These are phyloP conservation scores for Xylaria multiplex DNA, from an alignment of 2,329 filamentous ascomycete species.

Conservation along the genomic window DNA sequence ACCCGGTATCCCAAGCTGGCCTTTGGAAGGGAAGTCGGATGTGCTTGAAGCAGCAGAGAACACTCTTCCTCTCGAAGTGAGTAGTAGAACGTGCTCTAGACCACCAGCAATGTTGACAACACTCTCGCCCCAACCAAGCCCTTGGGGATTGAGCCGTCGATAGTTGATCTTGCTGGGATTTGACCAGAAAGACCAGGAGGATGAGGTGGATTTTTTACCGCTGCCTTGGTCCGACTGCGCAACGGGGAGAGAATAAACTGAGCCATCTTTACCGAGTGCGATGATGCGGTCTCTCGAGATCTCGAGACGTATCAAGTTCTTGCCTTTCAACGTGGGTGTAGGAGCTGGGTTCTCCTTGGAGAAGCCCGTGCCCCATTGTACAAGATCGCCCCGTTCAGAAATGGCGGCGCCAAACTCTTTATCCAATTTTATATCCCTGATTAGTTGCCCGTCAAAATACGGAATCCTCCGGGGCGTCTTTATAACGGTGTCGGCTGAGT, in stretches of 20 bases:
- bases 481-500: constrained; percentile 78
- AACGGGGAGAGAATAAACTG: constrained; percentile 85
- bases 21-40: constrained; percentile 79
- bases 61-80: constrained; percentile 85
- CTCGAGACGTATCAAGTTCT: constrained; percentile 78
- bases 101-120: constrained; percentile 80
- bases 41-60: constrained; percentile 88
- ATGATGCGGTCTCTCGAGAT: constrained; percentile 87
- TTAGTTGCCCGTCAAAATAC: constrained; percentile 84
- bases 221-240: constrained; percentile 75
- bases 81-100: constrained; percentile 84
- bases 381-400: constrained; percentile 84
- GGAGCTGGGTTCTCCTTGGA: constrained; percentile 72
- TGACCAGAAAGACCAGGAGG: constrained; percentile 78
- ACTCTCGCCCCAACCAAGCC: constrained; percentile 74
- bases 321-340: constrained; percentile 78
- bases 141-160: constrained; percentile 73
- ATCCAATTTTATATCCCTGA: constrained; percentile 89
- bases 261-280: constrained; percentile 77
- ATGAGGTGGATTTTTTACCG: constrained; percentile 72
- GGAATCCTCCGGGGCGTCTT: constrained; percentile 82
- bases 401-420: constrained; percentile 86
- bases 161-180: constrained; percentile 68
- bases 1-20: constrained; percentile 88
- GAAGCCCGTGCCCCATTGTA: constrained; percentile 90